phyloP scores from a whole-genome alignment of 257 asterid genomes.

The Solanum appendiculatum region DNA sequence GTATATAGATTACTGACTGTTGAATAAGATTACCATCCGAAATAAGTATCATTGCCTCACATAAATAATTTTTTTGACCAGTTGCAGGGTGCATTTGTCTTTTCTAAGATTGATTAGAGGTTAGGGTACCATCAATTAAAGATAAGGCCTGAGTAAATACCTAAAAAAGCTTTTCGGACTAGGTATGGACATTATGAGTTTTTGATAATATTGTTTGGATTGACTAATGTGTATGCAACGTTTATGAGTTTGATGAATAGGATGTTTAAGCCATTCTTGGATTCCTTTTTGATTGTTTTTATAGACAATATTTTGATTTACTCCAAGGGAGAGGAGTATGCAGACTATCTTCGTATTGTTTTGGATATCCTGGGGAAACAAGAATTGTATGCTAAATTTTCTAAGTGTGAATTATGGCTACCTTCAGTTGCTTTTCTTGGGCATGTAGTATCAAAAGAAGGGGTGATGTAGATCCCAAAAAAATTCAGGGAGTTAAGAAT shows the following conservation, averaged over 20 bases:
- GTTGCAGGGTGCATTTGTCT: neutral
- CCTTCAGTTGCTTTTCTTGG: neutral
- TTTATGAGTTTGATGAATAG: neutral
- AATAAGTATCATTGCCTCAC: neutral
- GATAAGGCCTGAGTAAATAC: neutral
- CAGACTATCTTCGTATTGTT: neutral
- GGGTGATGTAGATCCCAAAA: neutral
- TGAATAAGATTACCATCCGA: neutral
- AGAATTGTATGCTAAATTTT: neutral
- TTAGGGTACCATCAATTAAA: neutral
- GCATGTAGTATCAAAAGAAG: neutral
- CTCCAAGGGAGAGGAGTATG: neutral
- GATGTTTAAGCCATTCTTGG: neutral
- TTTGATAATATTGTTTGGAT: no score
- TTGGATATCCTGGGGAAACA: neutral
- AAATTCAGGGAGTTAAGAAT: neutral
- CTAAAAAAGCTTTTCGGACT: neutral
- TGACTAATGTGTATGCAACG: neutral
- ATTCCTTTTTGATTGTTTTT: neutral
- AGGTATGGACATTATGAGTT: neutral
- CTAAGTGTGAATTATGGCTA: neutral
- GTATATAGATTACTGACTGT: neutral
- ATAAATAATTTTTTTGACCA: neutral
- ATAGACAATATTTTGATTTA: neutral
- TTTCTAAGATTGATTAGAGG: neutral